phyloP scores from a whole-genome alignment of 2,329 filamentous ascomycete genomes.

The Aspergillus sp. region DNA sequence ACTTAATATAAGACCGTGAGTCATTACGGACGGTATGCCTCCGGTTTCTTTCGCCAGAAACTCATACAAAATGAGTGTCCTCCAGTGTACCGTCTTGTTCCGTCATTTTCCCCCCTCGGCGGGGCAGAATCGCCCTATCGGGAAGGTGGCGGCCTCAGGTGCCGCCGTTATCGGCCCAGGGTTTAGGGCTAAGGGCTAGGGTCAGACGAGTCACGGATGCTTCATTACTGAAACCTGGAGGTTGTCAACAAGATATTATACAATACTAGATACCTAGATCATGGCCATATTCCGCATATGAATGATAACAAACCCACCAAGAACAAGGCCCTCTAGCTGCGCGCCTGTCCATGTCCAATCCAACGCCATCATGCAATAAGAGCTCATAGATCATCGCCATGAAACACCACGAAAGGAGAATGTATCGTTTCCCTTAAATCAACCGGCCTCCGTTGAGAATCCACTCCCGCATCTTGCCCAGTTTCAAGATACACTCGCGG shows the following conservation, averaged over 20 bases:
- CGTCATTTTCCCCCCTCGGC: slow-evolving; percentile 5
- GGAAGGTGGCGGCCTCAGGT: slow-evolving; percentile 17
- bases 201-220: slow-evolving; percentile 12
- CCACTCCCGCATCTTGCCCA: slow-evolving; percentile 41
- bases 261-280: neutral
- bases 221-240: neutral
- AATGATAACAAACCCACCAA: slow-evolving; percentile 1
- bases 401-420: neutral
- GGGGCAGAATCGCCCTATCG: slow-evolving; percentile 13
- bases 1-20: slow-evolving; percentile 16
- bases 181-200: slow-evolving; percentile 21
- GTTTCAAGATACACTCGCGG: slow-evolving; percentile 40
- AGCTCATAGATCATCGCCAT: slow-evolving; percentile 10
- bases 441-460: slow-evolving; percentile 34
- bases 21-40: slow-evolving; percentile 1
- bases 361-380: slow-evolving; percentile 13
- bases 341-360: neutral
- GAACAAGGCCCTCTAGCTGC: neutral
- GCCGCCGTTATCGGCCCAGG: slow-evolving; percentile 18
- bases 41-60: neutral
- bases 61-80: neutral
- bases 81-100: slow-evolving; percentile 3
- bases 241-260: neutral
- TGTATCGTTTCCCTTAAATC: slow-evolving; percentile 9
- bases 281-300: neutral